Conservation (phyloP, 306 rosid species). For the Quercus engelmannii region DNA sequence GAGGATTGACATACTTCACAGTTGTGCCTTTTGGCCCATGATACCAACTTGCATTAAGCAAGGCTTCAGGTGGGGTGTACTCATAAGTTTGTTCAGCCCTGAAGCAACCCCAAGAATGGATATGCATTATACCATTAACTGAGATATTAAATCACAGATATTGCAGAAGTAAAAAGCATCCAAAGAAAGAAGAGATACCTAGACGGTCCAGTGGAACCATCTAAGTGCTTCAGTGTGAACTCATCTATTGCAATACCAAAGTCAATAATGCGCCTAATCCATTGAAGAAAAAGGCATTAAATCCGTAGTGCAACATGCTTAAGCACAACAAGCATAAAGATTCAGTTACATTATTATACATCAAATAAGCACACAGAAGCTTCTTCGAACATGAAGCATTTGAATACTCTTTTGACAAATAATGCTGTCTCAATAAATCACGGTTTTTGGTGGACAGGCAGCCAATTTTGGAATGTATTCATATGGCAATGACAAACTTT, state of each 20-base stretch:
- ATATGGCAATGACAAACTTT: too few species aligned
- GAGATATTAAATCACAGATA: conserved; percentile 1
- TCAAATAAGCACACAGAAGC: too few species aligned
- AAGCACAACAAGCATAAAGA: too few species aligned
- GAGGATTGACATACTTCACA: conserved; percentile 58
- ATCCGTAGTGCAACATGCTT: too few species aligned
- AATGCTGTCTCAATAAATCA: neutral
- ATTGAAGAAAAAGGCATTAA: too few species aligned
- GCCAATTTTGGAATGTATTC: neutral
- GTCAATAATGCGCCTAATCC: conserved; percentile 41
- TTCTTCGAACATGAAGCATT: neutral
- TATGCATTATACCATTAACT: conserved; percentile 13
- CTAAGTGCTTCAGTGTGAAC: conserved; percentile 76
- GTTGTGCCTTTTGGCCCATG: conserved; percentile 59
- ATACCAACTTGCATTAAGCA: conserved; percentile 53
- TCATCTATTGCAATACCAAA: conserved; percentile 90
- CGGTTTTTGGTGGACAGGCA: neutral
- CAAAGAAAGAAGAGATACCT: conserved; percentile 49
- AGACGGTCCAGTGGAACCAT: conserved; percentile 83
- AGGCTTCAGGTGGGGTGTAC: too few species aligned
- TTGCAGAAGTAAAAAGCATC: neutral
- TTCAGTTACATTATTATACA: too few species aligned
- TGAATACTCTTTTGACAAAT: neutral
- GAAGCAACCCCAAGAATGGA: neutral
- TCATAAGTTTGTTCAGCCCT: too few species aligned